phyloP scores from a whole-genome alignment of 2,329 filamentous ascomycete species.

The Colletotrichum aenigma region DNA sequence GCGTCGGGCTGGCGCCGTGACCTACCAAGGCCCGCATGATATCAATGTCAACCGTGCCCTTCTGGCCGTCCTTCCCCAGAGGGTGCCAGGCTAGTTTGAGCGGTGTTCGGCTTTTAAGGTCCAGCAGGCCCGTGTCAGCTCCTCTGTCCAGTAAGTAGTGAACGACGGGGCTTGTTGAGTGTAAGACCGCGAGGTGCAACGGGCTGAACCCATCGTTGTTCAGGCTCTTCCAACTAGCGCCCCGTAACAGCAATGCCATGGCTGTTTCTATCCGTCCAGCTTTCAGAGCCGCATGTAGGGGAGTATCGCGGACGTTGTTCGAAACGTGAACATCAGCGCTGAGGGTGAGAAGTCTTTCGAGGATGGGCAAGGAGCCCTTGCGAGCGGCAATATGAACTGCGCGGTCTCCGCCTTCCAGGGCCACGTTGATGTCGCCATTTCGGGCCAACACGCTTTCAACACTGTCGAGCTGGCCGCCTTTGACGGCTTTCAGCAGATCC shows the following conservation, averaged over 20 bases:
- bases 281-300: background rate
- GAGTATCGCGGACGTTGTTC: background rate
- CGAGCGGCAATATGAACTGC: background rate
- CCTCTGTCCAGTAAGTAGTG: background rate
- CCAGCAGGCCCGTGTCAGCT: background rate
- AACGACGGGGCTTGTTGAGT: background rate
- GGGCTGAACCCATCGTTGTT: background rate
- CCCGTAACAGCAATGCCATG: background rate
- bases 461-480: background rate
- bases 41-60: background rate
- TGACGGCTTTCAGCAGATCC: background rate
- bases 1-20: background rate
- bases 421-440: background rate
- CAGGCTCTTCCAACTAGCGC: background rate
- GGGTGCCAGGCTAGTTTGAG: background rate
- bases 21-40: background rate
- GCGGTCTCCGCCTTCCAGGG: background rate
- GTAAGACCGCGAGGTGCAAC: background rate
- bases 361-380: background rate
- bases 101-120: background rate
- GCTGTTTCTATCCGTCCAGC: background rate
- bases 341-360: background rate
- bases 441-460: background rate
- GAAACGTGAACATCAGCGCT: background rate
- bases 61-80: background rate